Base-by-base conservation (phyloP, 2,329 filamentous ascomycete species). In the Fusarium stilboides region DNA sequence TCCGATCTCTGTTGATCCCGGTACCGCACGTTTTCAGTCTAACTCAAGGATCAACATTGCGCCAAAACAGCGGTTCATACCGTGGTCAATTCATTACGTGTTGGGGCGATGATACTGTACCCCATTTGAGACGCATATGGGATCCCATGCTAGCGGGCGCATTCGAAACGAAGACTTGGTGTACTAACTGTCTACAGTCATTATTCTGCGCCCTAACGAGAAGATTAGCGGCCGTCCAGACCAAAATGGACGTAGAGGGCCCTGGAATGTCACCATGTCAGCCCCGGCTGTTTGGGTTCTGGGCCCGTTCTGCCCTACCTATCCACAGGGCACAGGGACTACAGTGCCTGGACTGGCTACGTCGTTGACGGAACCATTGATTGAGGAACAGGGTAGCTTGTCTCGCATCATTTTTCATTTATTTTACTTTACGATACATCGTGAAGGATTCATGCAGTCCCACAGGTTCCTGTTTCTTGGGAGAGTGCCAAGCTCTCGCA, bases 101-200 rank as follows among this genome's bases (percentile, higher is more conserved):
- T 36, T 36, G 15, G 34, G 6, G 8, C 34, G 34, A 36, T 36
- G 34, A 36, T 36, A 36, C 34, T 36, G 14, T 36, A 36, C 14
- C 15, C 34, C 34, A 36, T 36, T 17, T 34, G 20, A 34, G 36
- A 36, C 20, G 45, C 19, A 49, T 49, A 36, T 12, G 10, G 34
- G 14, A 28, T 49, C 15, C 33, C 19, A 26, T 49, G 31, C 45
- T 49, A 49, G 45, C 45, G 45, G 31, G 45, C 45, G 45, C 19
- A 26, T 12, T 24, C 45, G 17, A 49, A 36, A 28, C 31, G 14
- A 10, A 34, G 28, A 37, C 7, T 14, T 5, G 34, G 22, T 10
- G 13, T 8, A n/a, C 33, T 49, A 36, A 17, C 17, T 36, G 34
- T 36, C 34, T 36, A 17, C 34, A 36, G 34, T 36, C 14, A 14